Evolutionary conservation across 352 stramenopile species (phyloP).

Genomic region (Phytophthora constricta): DNA sequence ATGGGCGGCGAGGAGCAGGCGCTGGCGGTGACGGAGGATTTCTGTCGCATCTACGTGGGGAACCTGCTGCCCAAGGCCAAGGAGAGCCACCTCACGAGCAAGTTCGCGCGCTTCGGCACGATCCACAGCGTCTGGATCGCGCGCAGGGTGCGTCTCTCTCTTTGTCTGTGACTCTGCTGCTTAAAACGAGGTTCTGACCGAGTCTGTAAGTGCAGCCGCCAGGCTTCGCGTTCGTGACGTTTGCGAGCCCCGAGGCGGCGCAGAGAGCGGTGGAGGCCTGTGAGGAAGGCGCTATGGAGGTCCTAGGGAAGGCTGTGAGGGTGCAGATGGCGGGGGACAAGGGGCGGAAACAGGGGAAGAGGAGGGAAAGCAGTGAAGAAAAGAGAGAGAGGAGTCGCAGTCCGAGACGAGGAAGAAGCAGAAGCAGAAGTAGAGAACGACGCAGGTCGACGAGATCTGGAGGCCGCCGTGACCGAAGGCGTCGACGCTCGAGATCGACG

Average conservation of each 20-base stretch:
- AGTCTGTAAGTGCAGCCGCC: slow-evolving; percentile 50
- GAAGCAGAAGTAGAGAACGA: slow-evolving; percentile 20
- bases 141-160: slow-evolving; percentile 52
- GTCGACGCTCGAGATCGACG: slow-evolving; percentile 3
- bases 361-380: neutral
- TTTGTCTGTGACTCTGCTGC: neutral
- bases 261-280: slow-evolving; percentile 57
- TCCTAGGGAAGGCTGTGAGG: slow-evolving; percentile 77
- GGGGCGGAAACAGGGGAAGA: slow-evolving; percentile 11
- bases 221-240: slow-evolving; percentile 84
- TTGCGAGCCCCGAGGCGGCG: slow-evolving; percentile 52
- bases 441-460: slow-evolving; percentile 1
- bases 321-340: slow-evolving; percentile 73
- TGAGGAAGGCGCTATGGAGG: slow-evolving; percentile 48
- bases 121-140: slow-evolving; percentile 82
- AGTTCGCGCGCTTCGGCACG: slow-evolving; percentile 68
- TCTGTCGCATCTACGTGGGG: slow-evolving; percentile 75
- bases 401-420: slow-evolving; percentile 5
- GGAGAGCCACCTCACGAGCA: slow-evolving; percentile 64
- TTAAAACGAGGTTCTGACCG: slow-evolving; percentile 14
- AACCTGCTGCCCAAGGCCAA: slow-evolving; percentile 78
- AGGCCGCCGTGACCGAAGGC: neutral
- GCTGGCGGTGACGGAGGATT: slow-evolving; percentile 30
- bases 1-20: slow-evolving; percentile 26
- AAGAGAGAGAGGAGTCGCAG: slow-evolving; percentile 6